These are phyloP conservation scores for Ilex aquifolium DNA, from an alignment of 257 asterid species.

Conservation along the genomic window DNA sequence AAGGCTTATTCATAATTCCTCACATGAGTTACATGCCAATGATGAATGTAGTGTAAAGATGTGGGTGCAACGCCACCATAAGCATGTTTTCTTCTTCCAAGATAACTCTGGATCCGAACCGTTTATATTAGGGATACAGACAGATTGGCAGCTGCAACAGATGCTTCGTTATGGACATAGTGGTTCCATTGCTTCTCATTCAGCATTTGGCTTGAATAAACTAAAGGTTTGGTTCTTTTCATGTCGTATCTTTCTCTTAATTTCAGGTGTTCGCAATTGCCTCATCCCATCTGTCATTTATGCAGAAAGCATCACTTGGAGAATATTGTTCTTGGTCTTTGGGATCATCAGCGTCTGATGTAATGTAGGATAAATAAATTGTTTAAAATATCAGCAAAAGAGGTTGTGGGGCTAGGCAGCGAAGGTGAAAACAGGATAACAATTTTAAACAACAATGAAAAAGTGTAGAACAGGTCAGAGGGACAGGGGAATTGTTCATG, in stretches of 20 bases:
- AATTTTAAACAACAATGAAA: too few species aligned
- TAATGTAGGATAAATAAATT: too few species aligned
- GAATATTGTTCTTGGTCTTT: too few species aligned
- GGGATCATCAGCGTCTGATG: too few species aligned
- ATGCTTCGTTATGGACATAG: conserved; percentile 48
- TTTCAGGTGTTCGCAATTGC: too few species aligned
- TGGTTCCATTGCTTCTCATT: conserved; percentile 36
- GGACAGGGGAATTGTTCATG: too few species aligned
- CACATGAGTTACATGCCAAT: conserved; percentile 33
- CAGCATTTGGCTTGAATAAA: conserved; percentile 26
- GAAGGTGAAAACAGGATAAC: too few species aligned
- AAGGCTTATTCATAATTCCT: conserved; percentile 29
- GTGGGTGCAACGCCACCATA: conserved; percentile 51
- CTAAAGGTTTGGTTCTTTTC: conserved; percentile 31
- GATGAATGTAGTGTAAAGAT: conserved; percentile 39
- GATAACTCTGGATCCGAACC: conserved; percentile 30
- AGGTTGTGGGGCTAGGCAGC: too few species aligned
- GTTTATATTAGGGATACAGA: conserved; percentile 40
- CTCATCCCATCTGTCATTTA: too few species aligned
- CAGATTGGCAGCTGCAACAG: conserved; percentile 59
- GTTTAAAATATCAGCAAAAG: too few species aligned
- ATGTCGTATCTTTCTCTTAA: neutral
- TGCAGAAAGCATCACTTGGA: too few species aligned
- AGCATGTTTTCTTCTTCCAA: conserved; percentile 37
- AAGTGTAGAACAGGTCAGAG: too few species aligned